Conservation (phyloP, 2,329 filamentous ascomycete species). For the Fusarium gaditjirri region DNA sequence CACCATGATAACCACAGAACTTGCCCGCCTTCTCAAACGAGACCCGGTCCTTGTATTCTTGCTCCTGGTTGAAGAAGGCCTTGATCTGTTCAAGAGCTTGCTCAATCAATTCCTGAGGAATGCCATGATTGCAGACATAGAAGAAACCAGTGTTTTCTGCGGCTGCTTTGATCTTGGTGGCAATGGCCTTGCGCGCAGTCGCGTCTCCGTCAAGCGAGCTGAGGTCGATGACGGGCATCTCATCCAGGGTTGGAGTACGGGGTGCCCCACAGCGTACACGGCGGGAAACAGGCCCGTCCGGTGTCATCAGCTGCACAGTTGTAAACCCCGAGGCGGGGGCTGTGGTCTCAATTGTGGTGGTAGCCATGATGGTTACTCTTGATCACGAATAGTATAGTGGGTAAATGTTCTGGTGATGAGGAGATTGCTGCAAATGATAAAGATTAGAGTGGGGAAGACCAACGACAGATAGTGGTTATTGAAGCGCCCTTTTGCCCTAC, state of each 20-base stretch:
- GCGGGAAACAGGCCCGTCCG: constrained; percentile 1
- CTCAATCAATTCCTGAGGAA: not conserved
- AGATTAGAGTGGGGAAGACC: not conserved
- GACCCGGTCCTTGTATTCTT: not conserved
- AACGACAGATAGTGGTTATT: not conserved
- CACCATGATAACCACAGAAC: constrained; percentile 11
- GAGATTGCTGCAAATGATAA: rapidly evolving
- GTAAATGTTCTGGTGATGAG: rapidly evolving
- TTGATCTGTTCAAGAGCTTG: not conserved
- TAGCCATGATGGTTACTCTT: not conserved
- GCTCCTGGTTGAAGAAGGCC: not conserved
- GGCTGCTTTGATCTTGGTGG: not conserved
- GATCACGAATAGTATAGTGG: rapidly evolving
- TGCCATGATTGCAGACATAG: not conserved
- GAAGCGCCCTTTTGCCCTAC: too few species aligned
- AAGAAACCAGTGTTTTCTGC: constrained; percentile 4
- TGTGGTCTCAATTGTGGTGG: not conserved
- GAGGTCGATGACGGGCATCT: constrained; percentile 14
- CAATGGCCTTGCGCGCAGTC: not conserved
- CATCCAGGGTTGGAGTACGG: constrained; percentile 3
- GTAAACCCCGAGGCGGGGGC: not conserved
- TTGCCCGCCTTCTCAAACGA: constrained; percentile 9
- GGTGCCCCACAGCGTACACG: constrained; percentile 8
- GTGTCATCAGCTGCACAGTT: constrained; percentile 10
- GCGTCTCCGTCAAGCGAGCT: not conserved